These are phyloP conservation scores for Candida michaelii DNA, from an alignment of 805 yeast genomes.

Conservation along the genomic window DNA sequence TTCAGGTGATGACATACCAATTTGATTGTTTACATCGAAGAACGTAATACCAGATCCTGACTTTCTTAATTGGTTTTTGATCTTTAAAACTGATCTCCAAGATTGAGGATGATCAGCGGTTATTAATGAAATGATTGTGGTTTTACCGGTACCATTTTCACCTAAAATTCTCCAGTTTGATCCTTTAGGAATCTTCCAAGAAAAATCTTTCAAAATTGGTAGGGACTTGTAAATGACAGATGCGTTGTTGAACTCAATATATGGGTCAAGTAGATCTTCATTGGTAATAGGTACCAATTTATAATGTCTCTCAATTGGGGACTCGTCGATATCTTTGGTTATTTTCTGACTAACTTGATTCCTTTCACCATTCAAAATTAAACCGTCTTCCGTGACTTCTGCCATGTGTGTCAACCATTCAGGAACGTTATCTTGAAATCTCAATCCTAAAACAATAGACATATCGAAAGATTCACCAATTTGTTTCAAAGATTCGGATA, in stretches of 20 bases:
- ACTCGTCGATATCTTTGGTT: slow-evolving; percentile 5
- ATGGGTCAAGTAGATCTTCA: slow-evolving; percentile 5
- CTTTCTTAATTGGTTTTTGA: slow-evolving; percentile 65
- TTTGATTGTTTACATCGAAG: slow-evolving; percentile 72
- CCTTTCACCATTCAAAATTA: slow-evolving; percentile 49
- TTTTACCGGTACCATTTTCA: slow-evolving; percentile 89
- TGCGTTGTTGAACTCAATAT: slow-evolving; percentile 54
- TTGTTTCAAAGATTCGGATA: slow-evolving; percentile 50
- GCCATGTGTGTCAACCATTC: slow-evolving; percentile 77
- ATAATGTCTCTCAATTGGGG: slow-evolving; percentile 15
- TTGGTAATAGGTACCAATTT: slow-evolving; percentile 12
- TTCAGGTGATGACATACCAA: slow-evolving; percentile 92
- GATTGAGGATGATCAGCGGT: slow-evolving; percentile 98
- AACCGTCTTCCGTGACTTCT: slow-evolving; percentile 55
- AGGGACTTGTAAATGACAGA: slow-evolving; percentile 65
- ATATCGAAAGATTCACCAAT: slow-evolving; percentile 42
- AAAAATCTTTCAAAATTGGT: slow-evolving; percentile 57
- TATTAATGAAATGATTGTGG: slow-evolving; percentile 78
- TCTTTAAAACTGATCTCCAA: slow-evolving; percentile 69
- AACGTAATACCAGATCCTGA: slow-evolving; percentile 73
- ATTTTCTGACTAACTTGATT: slow-evolving; percentile 19
- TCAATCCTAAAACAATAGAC: slow-evolving; percentile 67
- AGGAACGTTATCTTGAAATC: slow-evolving; percentile 76
- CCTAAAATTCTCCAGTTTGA: slow-evolving; percentile 90
- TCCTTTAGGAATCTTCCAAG: slow-evolving; percentile 67